phyloP scores from a whole-genome alignment of 2,329 filamentous ascomycete genomes.

The Trichoderma afroharzianum region DNA sequence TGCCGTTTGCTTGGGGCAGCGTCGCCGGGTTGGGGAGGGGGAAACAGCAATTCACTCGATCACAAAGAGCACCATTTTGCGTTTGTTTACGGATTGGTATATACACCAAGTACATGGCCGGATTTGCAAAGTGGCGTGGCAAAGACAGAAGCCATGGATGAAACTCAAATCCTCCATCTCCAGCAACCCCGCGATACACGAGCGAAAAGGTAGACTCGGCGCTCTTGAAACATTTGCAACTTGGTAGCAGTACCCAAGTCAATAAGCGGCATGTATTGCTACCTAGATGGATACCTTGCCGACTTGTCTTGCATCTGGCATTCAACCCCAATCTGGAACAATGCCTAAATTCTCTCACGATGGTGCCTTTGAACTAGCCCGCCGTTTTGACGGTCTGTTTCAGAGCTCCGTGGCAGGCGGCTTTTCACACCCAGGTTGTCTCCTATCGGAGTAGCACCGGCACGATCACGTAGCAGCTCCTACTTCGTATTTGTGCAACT shows the following conservation, averaged over 20 bases:
- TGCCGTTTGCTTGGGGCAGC: constrained; percentile 3
- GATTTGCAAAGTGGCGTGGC: background rate
- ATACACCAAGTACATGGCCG: background rate
- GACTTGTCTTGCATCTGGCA: constrained; percentile 7
- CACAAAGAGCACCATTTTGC: background rate
- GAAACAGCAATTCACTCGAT: background rate
- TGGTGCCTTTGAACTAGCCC: background rate
- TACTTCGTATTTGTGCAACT: background rate
- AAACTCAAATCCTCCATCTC: background rate
- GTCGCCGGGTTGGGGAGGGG: background rate
- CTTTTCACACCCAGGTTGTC: background rate
- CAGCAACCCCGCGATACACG: background rate
- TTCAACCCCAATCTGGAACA: constrained; percentile 17
- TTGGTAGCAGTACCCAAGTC: background rate
- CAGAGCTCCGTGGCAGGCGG: background rate
- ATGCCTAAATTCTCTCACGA: constrained; percentile 16
- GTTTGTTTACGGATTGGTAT: background rate
- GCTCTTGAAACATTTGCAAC: background rate
- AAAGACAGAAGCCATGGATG: background rate
- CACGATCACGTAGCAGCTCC: background rate
- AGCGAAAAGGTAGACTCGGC: background rate
- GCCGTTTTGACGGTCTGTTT: constrained; percentile 14
- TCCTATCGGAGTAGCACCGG: background rate
- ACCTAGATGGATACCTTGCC: constrained; percentile 1
- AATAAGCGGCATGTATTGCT: constrained; percentile 13